A percentile compares a stretch with the other conserved stretches of the same genome.
Conservation (phyloP, 768 basidiomycete genomes). For the Termitomyces sp. region DNA sequence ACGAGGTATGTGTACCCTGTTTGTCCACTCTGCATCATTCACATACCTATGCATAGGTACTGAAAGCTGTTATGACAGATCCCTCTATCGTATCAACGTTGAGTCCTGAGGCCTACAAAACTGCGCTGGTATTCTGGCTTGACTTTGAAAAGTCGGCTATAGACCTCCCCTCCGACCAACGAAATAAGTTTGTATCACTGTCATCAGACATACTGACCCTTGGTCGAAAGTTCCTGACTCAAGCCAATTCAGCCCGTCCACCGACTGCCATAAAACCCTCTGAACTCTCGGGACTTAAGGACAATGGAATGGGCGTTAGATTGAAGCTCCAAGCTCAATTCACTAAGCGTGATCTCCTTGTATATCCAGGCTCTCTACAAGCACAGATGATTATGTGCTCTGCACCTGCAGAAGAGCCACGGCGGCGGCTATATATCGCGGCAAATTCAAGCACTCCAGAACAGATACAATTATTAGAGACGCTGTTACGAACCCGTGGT, state of each 20-base stretch:
- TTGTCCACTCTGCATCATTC: conserved; percentile 12
- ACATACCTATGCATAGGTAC: conserved; percentile 42
- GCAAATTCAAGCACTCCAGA: conserved; percentile 69
- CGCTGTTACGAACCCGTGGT: conserved; percentile 68
- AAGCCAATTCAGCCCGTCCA: conserved; percentile 55
- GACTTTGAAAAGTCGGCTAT: conserved; percentile 99
- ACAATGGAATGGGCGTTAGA: conserved; percentile 70
- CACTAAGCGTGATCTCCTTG: conserved; percentile 67
- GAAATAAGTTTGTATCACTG: conserved; percentile 80
- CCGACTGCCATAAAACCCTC: conserved; percentile 65
- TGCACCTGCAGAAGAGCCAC: conserved; percentile 78
- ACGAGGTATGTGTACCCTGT: conserved; percentile 55
- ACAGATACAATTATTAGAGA: conserved; percentile 75
- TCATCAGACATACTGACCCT: conserved; percentile 87
- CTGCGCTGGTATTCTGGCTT: conserved; percentile 90
- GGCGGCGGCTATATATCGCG: conserved; percentile 79
- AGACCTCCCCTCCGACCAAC: conserved; percentile 71
- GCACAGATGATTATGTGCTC: conserved; percentile 92
- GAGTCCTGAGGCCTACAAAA: conserved; percentile 72
- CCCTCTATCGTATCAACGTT: conserved; percentile 60
- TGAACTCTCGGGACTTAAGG: conserved; percentile 69
- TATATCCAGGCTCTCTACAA: conserved; percentile 85
- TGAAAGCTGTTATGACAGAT: conserved; percentile 67
- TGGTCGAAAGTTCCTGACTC: conserved; percentile 80
- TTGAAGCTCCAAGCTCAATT: conserved; percentile 72